These are phyloP conservation scores for Pythium myriotylum DNA, from an alignment of 352 stramenopile species.

Conservation along the genomic window DNA sequence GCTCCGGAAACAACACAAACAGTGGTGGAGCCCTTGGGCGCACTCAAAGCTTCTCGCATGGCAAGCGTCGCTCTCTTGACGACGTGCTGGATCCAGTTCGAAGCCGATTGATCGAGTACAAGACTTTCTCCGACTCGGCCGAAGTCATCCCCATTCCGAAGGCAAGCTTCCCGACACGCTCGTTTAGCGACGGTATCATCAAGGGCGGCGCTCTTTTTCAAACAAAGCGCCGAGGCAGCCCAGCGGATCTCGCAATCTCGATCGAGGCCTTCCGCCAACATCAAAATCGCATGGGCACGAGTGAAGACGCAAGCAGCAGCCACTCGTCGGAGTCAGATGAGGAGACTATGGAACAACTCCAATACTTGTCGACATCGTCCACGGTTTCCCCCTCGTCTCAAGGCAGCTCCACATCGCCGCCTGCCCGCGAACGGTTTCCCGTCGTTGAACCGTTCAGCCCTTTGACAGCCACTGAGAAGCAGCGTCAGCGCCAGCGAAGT, in stretches of 20 bases:
- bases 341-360: constrained; percentile 37
- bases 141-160: constrained; percentile 52
- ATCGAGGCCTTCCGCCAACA: constrained; percentile 76
- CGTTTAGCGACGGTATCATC: constrained; percentile 79
- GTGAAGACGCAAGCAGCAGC: constrained; percentile 33
- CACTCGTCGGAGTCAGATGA: constrained; percentile 43
- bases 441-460: constrained; percentile 14
- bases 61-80: constrained; percentile 72
- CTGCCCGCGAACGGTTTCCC: constrained; percentile 9
- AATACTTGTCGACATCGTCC: constrained; percentile 36
- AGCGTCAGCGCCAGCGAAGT: constrained; percentile 19
- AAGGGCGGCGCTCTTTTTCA: constrained; percentile 61
- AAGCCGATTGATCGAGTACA: constrained; percentile 80
- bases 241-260: constrained; percentile 72
- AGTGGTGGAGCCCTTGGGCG: constrained; percentile 6
- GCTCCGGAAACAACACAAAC: constrained; percentile 11
- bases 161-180: constrained; percentile 62
- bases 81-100: constrained; percentile 74
- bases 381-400: constrained; percentile 11
- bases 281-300: constrained; percentile 59
- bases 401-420: constrained; percentile 11
- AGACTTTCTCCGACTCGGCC: constrained; percentile 64
- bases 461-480: constrained; percentile 2
- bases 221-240: constrained; percentile 65
- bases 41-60: constrained; percentile 54